Base-by-base conservation (phyloP, 768 basidiomycete species). In the Polyporus arcularius region DNA sequence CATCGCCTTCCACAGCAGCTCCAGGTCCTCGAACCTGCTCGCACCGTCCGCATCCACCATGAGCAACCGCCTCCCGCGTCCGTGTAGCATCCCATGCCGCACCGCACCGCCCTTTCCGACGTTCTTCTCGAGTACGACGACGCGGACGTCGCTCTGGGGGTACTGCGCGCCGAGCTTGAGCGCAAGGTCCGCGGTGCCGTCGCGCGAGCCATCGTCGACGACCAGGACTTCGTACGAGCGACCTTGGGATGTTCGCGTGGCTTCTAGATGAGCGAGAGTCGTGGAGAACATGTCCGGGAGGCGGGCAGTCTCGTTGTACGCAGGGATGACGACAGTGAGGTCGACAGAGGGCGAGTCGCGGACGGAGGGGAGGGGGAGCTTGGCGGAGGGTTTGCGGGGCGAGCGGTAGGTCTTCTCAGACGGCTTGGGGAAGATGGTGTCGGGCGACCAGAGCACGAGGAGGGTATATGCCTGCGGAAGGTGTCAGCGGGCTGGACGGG, bases 41-140 rank as follows among this genome's bases (percentile, higher is more conserved):
- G 96, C 96, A 4, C 91, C 96, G 66, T 98, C 96, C 8, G 96
- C 96, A 69, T 98, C 96, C 43, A 89, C 96, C 85, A 97, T 94
- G 55, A 98, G 76, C 48, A 97, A 76, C 10, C 92, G 78, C 64
- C 80, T 74, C 6, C 96, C 96, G 3, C 92, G 82, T 8, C 86
- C 82, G 68, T 89, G 86, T 64, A 96, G 72, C 84, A 96, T 92
- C 39, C 96, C 95, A 74, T 97, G 96, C 39, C 90, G 80, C 28
- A 97, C 94, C 0, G 94, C 92, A 3, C 94, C 96, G 18, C 96
- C 96, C 71, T 98, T 98, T 1, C 95, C 95, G n/a, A 89, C 75
- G 70, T 98, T 98, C 67, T 80, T 78, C 70, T 85, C 85, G 59
- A 98, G 77, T 21, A 81, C 85, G 57, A 96, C 84, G 21, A 97